Percentiles rank a stretch among this genome's conserved stretches.
Conservation (phyloP, 2,329 filamentous ascomycete genomes). For the Colletotrichum lindemuthianum region DNA sequence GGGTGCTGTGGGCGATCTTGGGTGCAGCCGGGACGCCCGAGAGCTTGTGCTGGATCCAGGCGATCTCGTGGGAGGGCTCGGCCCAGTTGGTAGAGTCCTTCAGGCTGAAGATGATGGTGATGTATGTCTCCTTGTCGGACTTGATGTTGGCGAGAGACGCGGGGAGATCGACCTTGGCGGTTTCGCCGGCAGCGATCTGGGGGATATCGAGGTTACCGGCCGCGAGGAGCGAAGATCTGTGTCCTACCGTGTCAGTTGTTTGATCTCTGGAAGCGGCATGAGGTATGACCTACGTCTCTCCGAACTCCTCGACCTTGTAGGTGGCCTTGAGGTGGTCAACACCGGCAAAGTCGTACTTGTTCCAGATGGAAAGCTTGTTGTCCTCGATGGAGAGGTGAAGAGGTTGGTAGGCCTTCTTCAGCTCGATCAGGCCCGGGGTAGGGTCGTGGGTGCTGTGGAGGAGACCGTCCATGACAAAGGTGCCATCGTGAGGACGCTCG, state of each 20-base stretch:
- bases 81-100: conserved; percentile 60
- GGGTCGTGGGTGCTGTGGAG: conserved; percentile 63
- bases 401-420: conserved; percentile 68
- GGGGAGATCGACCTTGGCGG: conserved; percentile 47
- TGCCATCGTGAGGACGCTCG: conserved; percentile 67
- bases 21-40: conserved; percentile 39
- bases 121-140: conserved; percentile 51
- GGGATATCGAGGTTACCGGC: conserved; percentile 54
- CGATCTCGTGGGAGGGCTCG: conserved; percentile 61
- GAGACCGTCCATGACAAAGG: conserved; percentile 72
- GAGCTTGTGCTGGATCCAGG: conserved; percentile 62
- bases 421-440: conserved; percentile 65
- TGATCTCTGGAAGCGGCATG: not conserved
- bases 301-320: conserved; percentile 56
- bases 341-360: conserved; percentile 58
- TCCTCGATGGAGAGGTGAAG: conserved; percentile 53
- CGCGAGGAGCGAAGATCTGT: conserved; percentile 42
- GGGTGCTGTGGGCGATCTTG: conserved; percentile 20
- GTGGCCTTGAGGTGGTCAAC: conserved; percentile 54
- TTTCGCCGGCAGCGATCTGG: conserved; percentile 49
- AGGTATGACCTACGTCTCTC: conserved; percentile 48
- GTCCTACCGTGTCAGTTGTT: conserved; percentile 25
- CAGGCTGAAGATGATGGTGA: conserved; percentile 57
- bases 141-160: conserved; percentile 41
- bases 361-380: conserved; percentile 50